These are phyloP conservation scores for Lyophyllum semitale DNA, from an alignment of 768 basidiomycete genomes.

Conservation along the genomic window DNA sequence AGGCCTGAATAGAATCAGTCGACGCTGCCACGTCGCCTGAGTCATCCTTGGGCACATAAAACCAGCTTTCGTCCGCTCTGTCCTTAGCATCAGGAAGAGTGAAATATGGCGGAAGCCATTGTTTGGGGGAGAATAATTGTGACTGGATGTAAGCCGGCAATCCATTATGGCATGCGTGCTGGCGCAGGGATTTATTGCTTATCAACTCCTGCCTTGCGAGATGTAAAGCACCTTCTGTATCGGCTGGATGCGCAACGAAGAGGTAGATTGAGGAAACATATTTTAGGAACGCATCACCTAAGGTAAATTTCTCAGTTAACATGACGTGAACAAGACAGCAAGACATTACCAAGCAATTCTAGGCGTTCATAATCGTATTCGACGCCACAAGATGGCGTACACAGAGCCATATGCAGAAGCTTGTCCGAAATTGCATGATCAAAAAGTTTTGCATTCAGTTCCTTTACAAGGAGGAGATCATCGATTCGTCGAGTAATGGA, in stretches of 20 bases:
- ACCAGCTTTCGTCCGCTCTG: background rate
- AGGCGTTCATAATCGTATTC: slow-evolving; percentile 84
- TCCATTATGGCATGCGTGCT: slow-evolving; percentile 55
- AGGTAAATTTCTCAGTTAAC: slow-evolving; percentile 6
- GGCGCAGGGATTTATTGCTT: slow-evolving; percentile 68
- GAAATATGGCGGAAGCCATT: slow-evolving; percentile 63
- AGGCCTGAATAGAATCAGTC: background rate
- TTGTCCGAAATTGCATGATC: slow-evolving; percentile 60
- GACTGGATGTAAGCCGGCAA: slow-evolving; percentile 75
- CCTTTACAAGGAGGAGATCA: slow-evolving; percentile 73
- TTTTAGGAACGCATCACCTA: slow-evolving; percentile 86
- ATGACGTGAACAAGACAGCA: background rate
- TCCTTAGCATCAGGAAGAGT: slow-evolving; percentile 1
- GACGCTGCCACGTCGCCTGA: background rate
- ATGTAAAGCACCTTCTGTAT: slow-evolving; percentile 71
- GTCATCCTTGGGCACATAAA: background rate
- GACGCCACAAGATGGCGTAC: slow-evolving; percentile 66
- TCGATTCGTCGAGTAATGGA: slow-evolving; percentile 75
- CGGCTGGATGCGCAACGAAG: slow-evolving; percentile 66
- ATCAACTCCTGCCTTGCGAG: slow-evolving; percentile 67
- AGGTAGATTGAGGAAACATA: slow-evolving; percentile 73
- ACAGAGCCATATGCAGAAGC: slow-evolving; percentile 65
- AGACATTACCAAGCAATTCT: slow-evolving; percentile 70
- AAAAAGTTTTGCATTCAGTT: slow-evolving; percentile 74
- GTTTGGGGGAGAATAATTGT: slow-evolving; percentile 64